Percentiles rank a stretch among this genome's conserved stretches.
Conservation (phyloP, 805 yeast genomes). For the Saccharomycopsis babjevae region DNA sequence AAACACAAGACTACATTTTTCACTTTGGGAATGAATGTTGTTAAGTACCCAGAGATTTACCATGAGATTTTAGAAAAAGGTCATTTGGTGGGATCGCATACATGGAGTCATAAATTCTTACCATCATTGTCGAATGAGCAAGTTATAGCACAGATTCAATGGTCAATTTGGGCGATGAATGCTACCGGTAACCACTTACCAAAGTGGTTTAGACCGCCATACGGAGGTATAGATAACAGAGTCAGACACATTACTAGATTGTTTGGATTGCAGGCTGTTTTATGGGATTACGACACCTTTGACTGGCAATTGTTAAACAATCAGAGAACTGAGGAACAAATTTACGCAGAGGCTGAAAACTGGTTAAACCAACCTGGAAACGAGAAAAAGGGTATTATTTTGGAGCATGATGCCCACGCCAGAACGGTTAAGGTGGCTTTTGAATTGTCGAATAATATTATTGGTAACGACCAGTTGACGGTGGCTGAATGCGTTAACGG, state of each 20-base stretch:
- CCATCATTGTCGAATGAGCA: constrained; percentile 72
- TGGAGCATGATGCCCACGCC: constrained; percentile 75
- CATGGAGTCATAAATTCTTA: constrained; percentile 85
- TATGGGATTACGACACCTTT: constrained; percentile 87
- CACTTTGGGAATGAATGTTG: constrained; percentile 73
- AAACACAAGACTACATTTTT: constrained; percentile 64
- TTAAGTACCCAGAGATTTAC: constrained; percentile 68
- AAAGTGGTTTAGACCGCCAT: constrained; percentile 93
- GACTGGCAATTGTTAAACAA: constrained; percentile 72
- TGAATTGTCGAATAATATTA: constrained; percentile 40
- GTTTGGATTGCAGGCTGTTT: constrained; percentile 77
- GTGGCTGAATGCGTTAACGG: constrained; percentile 74
- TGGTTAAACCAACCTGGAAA: constrained; percentile 32
- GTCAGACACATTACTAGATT: constrained; percentile 69
- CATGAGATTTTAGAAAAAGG: constrained; percentile 45
- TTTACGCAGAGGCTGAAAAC: constrained; percentile 41
- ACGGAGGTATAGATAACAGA: constrained; percentile 87
- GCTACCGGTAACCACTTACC: constrained; percentile 85
- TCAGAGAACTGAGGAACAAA: constrained; percentile 40
- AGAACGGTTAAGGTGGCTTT: constrained; percentile 63
- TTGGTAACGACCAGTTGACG: constrained; percentile 57
- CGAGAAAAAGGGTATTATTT: constrained; percentile 48
- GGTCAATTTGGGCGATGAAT: constrained; percentile 98
- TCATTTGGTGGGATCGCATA: constrained; percentile 78
- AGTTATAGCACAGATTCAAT: constrained; percentile 78